Evolutionary conservation across 257 asterid genomes (phyloP).

Genomic region (Echites panduratus): DNA sequence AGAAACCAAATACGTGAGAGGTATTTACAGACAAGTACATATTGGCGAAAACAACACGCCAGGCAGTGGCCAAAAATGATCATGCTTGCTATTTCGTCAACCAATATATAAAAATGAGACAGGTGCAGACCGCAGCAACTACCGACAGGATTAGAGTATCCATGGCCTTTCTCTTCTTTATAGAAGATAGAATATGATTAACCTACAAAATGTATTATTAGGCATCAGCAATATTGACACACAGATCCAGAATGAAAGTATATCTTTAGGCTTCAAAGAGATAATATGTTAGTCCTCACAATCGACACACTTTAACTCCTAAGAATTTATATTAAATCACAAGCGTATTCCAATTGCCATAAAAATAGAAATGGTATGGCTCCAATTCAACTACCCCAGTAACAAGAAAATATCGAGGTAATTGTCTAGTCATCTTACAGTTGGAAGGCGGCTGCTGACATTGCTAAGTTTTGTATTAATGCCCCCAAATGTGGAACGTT

Average conservation of each 20-base stretch:
- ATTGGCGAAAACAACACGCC: background rate
- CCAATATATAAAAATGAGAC: slow-evolving; percentile 83
- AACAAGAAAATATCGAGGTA: background rate
- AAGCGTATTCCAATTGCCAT: background rate
- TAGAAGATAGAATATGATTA: slow-evolving; percentile 61
- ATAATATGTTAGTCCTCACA: background rate
- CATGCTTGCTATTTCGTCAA: slow-evolving; percentile 54
- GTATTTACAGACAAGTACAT: slow-evolving; percentile 15
- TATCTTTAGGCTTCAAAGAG: background rate
- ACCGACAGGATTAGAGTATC: slow-evolving; percentile 83
- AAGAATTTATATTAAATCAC: background rate
- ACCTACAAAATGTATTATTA: slow-evolving; percentile 45
- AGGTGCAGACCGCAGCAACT: slow-evolving; percentile 84
- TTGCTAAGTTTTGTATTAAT: slow-evolving; percentile 84
- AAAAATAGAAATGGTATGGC: background rate
- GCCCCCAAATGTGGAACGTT: slow-evolving; percentile 90
- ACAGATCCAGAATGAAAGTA: background rate
- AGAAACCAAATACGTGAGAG: background rate
- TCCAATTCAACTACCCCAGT: background rate
- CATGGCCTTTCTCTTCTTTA: slow-evolving; percentile 93
- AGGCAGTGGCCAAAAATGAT: background rate
- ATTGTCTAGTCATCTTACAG: slow-evolving; percentile 38
- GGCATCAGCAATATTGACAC: background rate
- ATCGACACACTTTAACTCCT: background rate
- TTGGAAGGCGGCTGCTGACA: slow-evolving; percentile 94